phyloP scores from a whole-genome alignment of 2,329 filamentous ascomycete species.

The Mariannaea elegans region DNA sequence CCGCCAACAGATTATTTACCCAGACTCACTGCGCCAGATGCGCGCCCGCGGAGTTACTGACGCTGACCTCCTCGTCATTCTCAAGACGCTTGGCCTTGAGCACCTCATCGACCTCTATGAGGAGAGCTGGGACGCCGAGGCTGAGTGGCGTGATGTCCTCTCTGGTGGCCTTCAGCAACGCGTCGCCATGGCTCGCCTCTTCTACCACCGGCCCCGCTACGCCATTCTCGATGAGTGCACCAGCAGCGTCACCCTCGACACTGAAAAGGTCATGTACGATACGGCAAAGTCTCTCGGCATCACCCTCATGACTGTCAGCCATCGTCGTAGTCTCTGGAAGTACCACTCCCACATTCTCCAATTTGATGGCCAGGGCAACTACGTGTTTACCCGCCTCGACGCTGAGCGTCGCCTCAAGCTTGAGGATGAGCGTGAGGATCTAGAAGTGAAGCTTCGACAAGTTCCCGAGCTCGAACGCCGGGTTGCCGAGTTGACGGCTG shows the following conservation, averaged over 20 bases:
- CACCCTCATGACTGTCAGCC: conserved; percentile 96
- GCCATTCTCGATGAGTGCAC: conserved; percentile 98
- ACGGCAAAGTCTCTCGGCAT: conserved; percentile 91
- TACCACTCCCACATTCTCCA: conserved; percentile 95
- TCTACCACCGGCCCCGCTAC: conserved; percentile 92
- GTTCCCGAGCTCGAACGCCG: conserved; percentile 89
- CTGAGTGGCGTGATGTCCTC: conserved; percentile 95
- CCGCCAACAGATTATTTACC: conserved; percentile 97
- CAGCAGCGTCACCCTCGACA: conserved; percentile 91
- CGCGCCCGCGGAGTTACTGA: conserved; percentile 85
- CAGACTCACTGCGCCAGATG: conserved; percentile 88
- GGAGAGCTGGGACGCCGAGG: conserved; percentile 88
- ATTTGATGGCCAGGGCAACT: conserved; percentile 94
- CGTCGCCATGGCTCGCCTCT: conserved; percentile 92
- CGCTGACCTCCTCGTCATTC: conserved; percentile 77
- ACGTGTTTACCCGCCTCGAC: conserved; percentile 88
- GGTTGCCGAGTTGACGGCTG: conserved; percentile 76
- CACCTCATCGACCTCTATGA: conserved; percentile 80
- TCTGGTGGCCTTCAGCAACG: conserved; percentile 94
- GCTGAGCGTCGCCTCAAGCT: conserved; percentile 84
- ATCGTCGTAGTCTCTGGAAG: conserved; percentile 92
- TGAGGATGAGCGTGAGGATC: conserved; percentile 96
- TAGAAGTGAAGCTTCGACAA: conserved; percentile 84
- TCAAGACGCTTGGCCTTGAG: conserved; percentile 83
- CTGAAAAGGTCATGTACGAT: conserved; percentile 96